phyloP scores from a whole-genome alignment of 2,329 filamentous ascomycete genomes.

The Xylariaceae sp. region DNA sequence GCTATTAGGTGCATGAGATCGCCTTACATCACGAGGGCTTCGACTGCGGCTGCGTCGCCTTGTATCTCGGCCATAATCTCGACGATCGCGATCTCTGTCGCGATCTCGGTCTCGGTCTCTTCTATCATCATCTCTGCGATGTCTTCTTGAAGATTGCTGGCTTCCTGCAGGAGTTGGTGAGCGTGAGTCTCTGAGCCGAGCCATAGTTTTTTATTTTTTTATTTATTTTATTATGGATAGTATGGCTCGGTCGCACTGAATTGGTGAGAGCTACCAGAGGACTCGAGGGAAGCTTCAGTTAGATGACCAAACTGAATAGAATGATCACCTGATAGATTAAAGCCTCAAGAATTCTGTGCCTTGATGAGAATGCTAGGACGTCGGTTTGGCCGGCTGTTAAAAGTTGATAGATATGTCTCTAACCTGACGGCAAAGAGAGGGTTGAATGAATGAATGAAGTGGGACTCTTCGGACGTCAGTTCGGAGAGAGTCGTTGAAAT shows the following conservation, averaged over 20 bases:
- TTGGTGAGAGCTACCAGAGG: constrained; percentile 41
- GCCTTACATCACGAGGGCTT: constrained; percentile 63
- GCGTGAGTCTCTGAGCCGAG: constrained; percentile 70
- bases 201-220: constrained; percentile 48
- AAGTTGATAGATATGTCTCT: background rate
- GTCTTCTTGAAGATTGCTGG: constrained; percentile 73
- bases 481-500: background rate
- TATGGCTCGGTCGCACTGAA: constrained; percentile 41
- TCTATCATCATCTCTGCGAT: constrained; percentile 63
- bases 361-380: background rate
- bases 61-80: constrained; percentile 48
- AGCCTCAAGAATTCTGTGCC: constrained; percentile 6
- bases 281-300: constrained; percentile 34
- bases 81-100: constrained; percentile 45
- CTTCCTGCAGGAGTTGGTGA: constrained; percentile 95
- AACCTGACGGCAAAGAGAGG: background rate
- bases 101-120: constrained; percentile 54
- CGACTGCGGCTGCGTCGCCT: constrained; percentile 61
- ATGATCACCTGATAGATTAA: constrained; percentile 18
- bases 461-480: constrained; percentile 5
- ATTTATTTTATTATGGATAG: constrained; percentile 32
- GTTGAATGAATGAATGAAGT: background rate
- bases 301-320: constrained; percentile 26
- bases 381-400: background rate
- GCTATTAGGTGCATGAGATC: constrained; percentile 20